A percentile compares a stretch with the other conserved stretches of the same genome.
Conservation (phyloP, 179 eudicot genomes). For the Silene noctiflora region DNA sequence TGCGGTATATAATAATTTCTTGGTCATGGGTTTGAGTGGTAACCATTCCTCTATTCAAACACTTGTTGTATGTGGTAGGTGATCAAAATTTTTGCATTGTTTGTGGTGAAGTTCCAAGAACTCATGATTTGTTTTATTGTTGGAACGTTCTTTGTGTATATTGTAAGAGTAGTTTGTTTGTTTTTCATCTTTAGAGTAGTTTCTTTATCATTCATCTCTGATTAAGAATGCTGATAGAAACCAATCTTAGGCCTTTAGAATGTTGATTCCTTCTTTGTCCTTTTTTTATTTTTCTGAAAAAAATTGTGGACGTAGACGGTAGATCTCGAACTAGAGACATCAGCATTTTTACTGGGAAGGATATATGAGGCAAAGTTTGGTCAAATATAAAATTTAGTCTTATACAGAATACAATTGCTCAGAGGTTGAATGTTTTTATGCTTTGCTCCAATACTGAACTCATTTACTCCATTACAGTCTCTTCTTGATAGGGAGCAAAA, state of each 20-base stretch:
- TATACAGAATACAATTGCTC: not conserved
- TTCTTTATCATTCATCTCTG: not conserved
- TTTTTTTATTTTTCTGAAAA: not conserved
- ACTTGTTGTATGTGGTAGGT: too few species aligned
- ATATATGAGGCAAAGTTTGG: slow-evolving; percentile 67
- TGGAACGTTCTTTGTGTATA: too few species aligned
- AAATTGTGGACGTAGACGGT: slow-evolving; percentile 88
- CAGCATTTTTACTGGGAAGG: slow-evolving; percentile 90
- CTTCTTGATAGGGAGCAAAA: too few species aligned
- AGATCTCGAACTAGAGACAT: slow-evolving; percentile 84
- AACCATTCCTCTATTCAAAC: too few species aligned
- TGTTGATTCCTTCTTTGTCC: not conserved
- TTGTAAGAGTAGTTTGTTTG: not conserved
- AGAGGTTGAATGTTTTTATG: too few species aligned
- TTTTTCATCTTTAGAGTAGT: not conserved
- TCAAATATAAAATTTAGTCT: slow-evolving; percentile 4
- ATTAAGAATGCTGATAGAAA: not conserved
- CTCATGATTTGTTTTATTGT: too few species aligned
- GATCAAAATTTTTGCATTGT: too few species aligned
- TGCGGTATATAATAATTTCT: too few species aligned
- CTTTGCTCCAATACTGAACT: slow-evolving; percentile 20
- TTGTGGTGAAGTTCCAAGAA: too few species aligned
- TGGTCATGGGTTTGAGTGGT: too few species aligned
- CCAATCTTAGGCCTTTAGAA: not conserved
- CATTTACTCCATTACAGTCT: slow-evolving; percentile 47